Base-by-base conservation (phyloP, 805 yeast genomes). In the Candida pseudoglaebosa region DNA sequence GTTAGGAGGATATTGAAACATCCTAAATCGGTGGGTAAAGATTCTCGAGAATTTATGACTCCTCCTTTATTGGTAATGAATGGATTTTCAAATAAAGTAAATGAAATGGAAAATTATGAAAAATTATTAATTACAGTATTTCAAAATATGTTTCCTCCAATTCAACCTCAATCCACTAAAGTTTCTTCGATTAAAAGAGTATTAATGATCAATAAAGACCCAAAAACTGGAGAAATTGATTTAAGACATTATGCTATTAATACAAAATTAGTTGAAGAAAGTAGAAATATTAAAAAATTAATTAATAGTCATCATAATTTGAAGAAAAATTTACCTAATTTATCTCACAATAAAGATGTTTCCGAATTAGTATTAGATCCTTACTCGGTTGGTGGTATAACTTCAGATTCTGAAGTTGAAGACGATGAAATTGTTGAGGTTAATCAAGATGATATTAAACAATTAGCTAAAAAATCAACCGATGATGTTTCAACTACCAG, bases 71-170 rank as follows among this genome's bases (percentile, higher is more conserved):
- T 93, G 45, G 98, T 93, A 2, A 70, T 93, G 71, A 91, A 93
- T 61, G 95, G 95, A n/a, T 93, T 93, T 58, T 50, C 49, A 42
- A 67, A 69, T 28, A 81, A 82, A 39, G 82, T 86, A 30, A 69
- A 73, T 37, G 78, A 75, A 40, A 78, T 82, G 15, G 76, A 71
- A 26, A 74, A 78, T 26, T 80, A 82, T 48, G 98, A 91, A 59
- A 86, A 88, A 52, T 71, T 91, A 44, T 59, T 89, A 40, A 79
- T 95, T 21, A 86, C 97, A 3, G 80, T 89, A 68, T 87, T 93
- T 66, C 99, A 93, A 64, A 89, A 88, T 65, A 80, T 93, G 78
- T 87, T 91, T 61, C 99, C 99, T 5, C 87, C 99, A 15, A 82
- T 93, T 48, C 83, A 88, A 42, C 97, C 96, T 3, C 87, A 87